phyloP scores from a whole-genome alignment of 1,139 yeast genomes.

The Suzukiozyma palmioleophila region DNA sequence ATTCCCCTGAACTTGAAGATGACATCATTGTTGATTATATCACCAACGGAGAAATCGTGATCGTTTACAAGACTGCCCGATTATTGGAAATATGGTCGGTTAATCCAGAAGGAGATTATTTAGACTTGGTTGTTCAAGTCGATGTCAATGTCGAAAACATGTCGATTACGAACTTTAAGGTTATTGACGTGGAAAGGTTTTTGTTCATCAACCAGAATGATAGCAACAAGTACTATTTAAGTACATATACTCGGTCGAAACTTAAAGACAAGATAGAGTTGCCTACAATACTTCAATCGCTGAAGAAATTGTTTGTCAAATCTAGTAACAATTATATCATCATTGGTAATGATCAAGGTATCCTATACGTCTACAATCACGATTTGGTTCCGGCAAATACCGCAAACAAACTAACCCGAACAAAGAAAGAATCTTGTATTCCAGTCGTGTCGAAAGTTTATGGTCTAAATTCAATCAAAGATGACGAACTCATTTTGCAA shows the following conservation, averaged over 20 bases:
- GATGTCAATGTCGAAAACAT: not conserved
- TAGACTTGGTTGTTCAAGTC: not conserved
- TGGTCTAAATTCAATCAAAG: constrained; percentile 12
- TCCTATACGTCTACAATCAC: constrained; percentile 15
- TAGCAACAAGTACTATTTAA: not conserved
- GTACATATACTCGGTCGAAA: not conserved
- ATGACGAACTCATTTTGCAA: constrained; percentile 21
- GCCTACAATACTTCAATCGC: not conserved
- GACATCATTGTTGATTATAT: constrained; percentile 2
- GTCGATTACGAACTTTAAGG: not conserved
- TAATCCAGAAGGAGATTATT: constrained; percentile 3
- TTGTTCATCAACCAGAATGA: not conserved
- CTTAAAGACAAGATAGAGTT: not conserved
- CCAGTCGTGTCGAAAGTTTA: constrained; percentile 18
- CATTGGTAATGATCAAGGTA: constrained; percentile 23
- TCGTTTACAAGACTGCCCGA: not conserved
- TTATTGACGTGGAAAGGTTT: not conserved
- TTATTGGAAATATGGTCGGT: constrained; percentile 1
- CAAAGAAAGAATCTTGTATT: constrained; percentile 21
- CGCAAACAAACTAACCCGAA: constrained; percentile 17
- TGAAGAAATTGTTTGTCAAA: constrained; percentile 15
- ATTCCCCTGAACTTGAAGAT: not conserved
- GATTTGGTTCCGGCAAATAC: constrained; percentile 13
- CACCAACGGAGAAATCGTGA: not conserved
- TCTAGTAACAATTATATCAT: constrained; percentile 18